phyloP scores from a whole-genome alignment of 306 rosid genomes.

The Datisca glomerata region DNA sequence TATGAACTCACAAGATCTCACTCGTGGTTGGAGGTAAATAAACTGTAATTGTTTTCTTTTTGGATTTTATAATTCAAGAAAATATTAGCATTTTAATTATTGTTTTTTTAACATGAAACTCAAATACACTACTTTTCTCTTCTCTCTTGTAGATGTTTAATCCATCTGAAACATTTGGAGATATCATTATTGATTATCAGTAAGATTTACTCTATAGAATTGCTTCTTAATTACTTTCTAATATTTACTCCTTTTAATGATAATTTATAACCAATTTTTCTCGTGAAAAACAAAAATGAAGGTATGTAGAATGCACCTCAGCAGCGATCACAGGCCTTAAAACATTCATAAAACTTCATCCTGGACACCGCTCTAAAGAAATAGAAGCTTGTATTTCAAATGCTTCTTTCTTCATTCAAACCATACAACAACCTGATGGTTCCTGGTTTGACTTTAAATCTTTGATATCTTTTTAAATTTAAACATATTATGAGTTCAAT shows the following conservation, averaged over 20 bases:
- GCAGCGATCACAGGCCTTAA: slow-evolving; percentile 45
- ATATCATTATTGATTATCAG: slow-evolving; percentile 59
- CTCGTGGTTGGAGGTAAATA: slow-evolving; percentile 53
- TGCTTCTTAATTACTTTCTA: too few species aligned
- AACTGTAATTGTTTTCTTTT: neutral
- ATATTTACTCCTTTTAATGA: too few species aligned
- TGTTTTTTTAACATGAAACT: too few species aligned
- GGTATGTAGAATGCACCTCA: slow-evolving; percentile 67
- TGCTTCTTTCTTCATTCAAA: slow-evolving; percentile 35
- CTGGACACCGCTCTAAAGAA: slow-evolving; percentile 33
- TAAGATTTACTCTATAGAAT: too few species aligned
- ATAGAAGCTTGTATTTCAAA: slow-evolving; percentile 35
- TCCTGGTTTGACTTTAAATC: slow-evolving; percentile 36
- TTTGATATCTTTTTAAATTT: neutral
- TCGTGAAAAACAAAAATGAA: too few species aligned
- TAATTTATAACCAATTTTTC: too few species aligned
- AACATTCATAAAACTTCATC: slow-evolving; percentile 24
- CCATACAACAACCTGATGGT: slow-evolving; percentile 46
- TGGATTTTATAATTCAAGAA: too few species aligned
- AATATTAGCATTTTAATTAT: too few species aligned
- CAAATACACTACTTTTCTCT: neutral
- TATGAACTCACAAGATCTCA: slow-evolving; percentile 82
- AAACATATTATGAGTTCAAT: neutral
- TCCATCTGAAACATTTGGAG: slow-evolving; percentile 53
- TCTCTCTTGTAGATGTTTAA: slow-evolving; percentile 40